Conservation (phyloP, 352 stramenopile genomes). For the Pilasporangium apinafurcum region DNA sequence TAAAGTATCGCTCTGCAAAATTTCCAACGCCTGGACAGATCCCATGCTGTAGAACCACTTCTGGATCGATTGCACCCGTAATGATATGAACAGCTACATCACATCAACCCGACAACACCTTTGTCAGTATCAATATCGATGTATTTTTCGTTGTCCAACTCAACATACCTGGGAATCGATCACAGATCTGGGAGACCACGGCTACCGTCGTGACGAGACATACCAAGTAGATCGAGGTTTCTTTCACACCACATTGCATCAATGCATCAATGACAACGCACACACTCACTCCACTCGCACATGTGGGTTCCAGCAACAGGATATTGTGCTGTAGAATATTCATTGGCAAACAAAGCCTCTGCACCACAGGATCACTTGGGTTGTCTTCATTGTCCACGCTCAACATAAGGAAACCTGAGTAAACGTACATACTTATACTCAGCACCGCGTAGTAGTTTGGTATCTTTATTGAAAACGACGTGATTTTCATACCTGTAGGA, state of each 20-base stretch:
- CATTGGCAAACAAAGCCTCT: constrained; percentile 13
- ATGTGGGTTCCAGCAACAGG: constrained; percentile 23
- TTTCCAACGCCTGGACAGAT: constrained; percentile 23
- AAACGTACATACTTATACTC: not conserved
- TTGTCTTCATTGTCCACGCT: not conserved
- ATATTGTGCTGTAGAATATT: constrained; percentile 15
- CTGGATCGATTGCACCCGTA: constrained; percentile 20
- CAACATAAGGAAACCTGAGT: constrained; percentile 16
- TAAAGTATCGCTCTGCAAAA: constrained; percentile 36
- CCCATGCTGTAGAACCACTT: constrained; percentile 6
- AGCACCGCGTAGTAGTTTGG: too few relatives aligned
- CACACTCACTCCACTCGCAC: constrained; percentile 6
- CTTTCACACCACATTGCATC: constrained; percentile 18
- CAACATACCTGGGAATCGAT: constrained; percentile 9
- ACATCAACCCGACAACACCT: too few relatives aligned
- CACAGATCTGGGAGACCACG: constrained; percentile 16
- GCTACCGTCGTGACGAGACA: constrained; percentile 18
- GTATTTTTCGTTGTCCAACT: not conserved
- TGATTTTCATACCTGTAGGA: constrained; percentile 7
- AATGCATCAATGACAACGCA: constrained; percentile 23
- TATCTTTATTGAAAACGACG: too few relatives aligned
- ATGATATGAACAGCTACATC: constrained; percentile 10
- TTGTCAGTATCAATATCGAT: not conserved
- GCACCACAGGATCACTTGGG: not conserved
- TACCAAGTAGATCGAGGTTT: constrained; percentile 21